Evolutionary conservation across 1,139 yeast species (phyloP).

Genomic region (Geotrichum europaeum): DNA sequence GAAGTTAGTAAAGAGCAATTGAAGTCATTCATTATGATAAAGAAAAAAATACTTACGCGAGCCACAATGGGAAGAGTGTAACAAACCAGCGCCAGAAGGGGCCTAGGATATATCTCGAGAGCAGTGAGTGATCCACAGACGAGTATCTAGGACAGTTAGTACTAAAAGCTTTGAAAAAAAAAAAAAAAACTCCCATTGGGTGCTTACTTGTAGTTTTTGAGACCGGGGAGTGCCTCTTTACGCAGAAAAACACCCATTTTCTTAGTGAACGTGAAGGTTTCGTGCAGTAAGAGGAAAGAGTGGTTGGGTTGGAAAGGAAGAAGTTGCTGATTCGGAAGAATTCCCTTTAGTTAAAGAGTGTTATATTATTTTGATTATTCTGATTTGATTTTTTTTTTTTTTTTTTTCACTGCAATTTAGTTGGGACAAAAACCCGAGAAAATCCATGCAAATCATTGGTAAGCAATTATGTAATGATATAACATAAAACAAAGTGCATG

Average conservation of each 20-base stretch:
- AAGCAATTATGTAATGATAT: background rate
- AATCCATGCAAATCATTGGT: background rate
- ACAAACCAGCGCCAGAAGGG: constrained; percentile 70
- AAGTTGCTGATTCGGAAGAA: no score
- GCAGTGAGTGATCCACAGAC: constrained; percentile 75
- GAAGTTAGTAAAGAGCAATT: background rate
- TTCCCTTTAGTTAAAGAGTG: no score
- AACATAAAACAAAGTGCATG: background rate
- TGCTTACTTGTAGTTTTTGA: constrained; percentile 61
- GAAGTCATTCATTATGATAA: background rate
- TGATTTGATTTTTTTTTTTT: background rate
- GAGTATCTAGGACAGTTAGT: constrained; percentile 37
- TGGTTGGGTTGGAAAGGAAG: background rate
- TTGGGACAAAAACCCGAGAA: background rate
- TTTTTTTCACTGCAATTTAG: background rate
- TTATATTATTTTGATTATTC: background rate
- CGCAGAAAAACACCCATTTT: constrained; percentile 73
- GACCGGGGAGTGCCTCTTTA: constrained; percentile 50
- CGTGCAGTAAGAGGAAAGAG: background rate
- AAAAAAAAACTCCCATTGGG: background rate
- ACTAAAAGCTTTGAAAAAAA: background rate
- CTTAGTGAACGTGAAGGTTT: background rate
- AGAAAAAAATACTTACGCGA: constrained; percentile 47
- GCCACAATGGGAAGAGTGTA: constrained; percentile 66
- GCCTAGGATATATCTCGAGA: constrained; percentile 68